Percentiles rank a stretch among this genome's conserved stretches.
phyloP scores from a whole-genome alignment of 441 rosid genomes.

The Sinapis alba region DNA sequence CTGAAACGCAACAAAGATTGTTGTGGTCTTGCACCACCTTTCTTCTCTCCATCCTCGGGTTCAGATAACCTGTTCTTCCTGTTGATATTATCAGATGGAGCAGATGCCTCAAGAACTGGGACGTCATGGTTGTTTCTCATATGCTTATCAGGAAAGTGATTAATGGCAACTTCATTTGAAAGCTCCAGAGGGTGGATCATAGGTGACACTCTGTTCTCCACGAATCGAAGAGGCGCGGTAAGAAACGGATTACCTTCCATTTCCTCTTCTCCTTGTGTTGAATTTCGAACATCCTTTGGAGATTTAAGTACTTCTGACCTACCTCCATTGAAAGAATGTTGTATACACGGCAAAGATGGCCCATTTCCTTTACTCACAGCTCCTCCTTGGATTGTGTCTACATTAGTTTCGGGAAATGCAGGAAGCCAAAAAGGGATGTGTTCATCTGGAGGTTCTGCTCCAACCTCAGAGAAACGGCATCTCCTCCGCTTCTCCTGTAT shows the following conservation, averaged over 20 bases:
- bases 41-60: constrained; percentile 45
- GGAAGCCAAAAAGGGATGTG: constrained; percentile 80
- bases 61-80: constrained; percentile 44
- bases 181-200: constrained; percentile 56
- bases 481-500: constrained; percentile 52
- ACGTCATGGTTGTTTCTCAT: constrained; percentile 39
- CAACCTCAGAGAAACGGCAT: constrained; percentile 59
- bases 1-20: background rate
- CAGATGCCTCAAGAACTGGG: constrained; percentile 56
- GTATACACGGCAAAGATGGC: constrained; percentile 45
- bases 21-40: constrained; percentile 3
- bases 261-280: constrained; percentile 36
- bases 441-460: constrained; percentile 64
- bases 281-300: constrained; percentile 38
- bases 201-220: constrained; percentile 61
- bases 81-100: constrained; percentile 55
- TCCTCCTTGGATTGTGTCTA: constrained; percentile 38
- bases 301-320: constrained; percentile 43
- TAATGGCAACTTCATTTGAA: constrained; percentile 17
- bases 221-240: constrained; percentile 54
- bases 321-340: constrained; percentile 41
- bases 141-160: constrained; percentile 36
- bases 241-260: constrained; percentile 65
- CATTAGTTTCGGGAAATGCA: constrained; percentile 46
- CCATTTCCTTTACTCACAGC: constrained; percentile 41